Evolutionary conservation across 2,329 filamentous ascomycete species (phyloP).

Genomic region (Fusarium longipes): DNA sequence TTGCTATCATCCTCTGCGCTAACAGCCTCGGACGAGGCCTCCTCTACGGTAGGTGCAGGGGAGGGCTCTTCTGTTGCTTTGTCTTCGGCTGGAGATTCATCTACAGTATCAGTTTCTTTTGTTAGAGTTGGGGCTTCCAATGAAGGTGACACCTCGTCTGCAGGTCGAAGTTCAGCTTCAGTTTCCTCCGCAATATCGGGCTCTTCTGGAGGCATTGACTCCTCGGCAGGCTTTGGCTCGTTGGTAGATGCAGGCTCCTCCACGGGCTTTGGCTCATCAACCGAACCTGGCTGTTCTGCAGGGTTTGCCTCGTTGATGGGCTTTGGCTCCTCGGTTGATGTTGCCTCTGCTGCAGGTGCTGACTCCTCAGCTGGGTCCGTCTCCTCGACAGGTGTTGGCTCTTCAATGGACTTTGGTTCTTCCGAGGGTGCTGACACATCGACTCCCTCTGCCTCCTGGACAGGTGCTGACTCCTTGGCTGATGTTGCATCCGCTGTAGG

Average conservation of each 20-base stretch:
- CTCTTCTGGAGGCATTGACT: background rate
- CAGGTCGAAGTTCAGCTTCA: conserved; percentile 7
- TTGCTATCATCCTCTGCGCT: conserved; percentile 9
- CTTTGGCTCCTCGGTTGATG: background rate
- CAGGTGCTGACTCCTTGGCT: background rate
- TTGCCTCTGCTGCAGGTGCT: background rate
- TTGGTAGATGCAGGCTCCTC: conserved; percentile 1
- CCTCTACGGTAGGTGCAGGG: background rate
- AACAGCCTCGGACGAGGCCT: background rate
- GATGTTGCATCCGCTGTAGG: background rate
- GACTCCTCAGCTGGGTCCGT: background rate
- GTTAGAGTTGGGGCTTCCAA: background rate
- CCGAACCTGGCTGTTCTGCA: background rate
- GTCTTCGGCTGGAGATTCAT: background rate
- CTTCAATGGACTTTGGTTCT: background rate
- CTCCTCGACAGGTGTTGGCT: background rate
- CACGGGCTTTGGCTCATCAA: background rate
- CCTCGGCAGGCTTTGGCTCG: background rate
- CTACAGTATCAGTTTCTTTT: background rate
- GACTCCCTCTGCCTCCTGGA: background rate
- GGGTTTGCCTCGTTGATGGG: background rate
- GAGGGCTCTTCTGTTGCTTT: background rate
- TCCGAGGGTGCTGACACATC: background rate
- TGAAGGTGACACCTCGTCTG: background rate
- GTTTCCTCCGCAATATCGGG: background rate